These are phyloP conservation scores for Tulasnella sp. DNA, from an alignment of 768 basidiomycete genomes.

Conservation along the genomic window DNA sequence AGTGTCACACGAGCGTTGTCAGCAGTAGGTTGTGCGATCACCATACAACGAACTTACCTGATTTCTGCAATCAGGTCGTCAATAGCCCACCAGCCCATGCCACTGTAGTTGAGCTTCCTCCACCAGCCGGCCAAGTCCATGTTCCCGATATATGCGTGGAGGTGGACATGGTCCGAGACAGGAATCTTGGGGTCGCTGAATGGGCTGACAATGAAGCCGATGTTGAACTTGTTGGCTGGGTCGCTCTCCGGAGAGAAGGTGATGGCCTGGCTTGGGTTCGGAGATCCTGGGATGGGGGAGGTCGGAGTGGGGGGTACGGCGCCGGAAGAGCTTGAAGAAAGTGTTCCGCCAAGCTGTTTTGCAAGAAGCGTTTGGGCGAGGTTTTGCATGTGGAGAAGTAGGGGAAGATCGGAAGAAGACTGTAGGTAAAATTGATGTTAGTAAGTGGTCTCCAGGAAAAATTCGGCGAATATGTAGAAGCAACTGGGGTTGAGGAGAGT, in stretches of 20 bases:
- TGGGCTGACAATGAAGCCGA: conserved; percentile 79
- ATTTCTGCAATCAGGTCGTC: conserved; percentile 83
- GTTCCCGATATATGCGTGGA: conserved; percentile 70
- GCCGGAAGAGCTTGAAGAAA: conserved; percentile 39
- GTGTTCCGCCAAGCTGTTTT: conserved; percentile 36
- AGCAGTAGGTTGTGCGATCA: conserved; percentile 6
- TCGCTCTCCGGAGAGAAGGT: conserved; percentile 43
- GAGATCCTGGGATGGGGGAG: conserved; percentile 38
- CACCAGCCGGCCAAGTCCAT: conserved; percentile 74
- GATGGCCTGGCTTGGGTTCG: conserved; percentile 42
- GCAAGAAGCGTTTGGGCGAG: conserved; percentile 60
- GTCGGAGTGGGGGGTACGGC: conserved; percentile 43
- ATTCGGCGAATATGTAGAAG: neutral
- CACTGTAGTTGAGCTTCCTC: conserved; percentile 66
- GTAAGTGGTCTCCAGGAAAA: neutral
- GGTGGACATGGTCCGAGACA: conserved; percentile 77
- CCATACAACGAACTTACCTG: conserved; percentile 52
- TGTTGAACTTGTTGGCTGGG: conserved; percentile 49
- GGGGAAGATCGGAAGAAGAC: conserved; percentile 76
- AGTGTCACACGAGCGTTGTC: neutral
- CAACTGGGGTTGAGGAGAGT: neutral
- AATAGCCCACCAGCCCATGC: conserved; percentile 73
- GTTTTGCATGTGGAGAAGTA: conserved; percentile 65
- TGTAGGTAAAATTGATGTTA: conserved; percentile 40
- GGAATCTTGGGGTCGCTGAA: conserved; percentile 79